These are phyloP conservation scores for Microascus cirrosus DNA, from an alignment of 2,329 filamentous ascomycete genomes.

Conservation along the genomic window DNA sequence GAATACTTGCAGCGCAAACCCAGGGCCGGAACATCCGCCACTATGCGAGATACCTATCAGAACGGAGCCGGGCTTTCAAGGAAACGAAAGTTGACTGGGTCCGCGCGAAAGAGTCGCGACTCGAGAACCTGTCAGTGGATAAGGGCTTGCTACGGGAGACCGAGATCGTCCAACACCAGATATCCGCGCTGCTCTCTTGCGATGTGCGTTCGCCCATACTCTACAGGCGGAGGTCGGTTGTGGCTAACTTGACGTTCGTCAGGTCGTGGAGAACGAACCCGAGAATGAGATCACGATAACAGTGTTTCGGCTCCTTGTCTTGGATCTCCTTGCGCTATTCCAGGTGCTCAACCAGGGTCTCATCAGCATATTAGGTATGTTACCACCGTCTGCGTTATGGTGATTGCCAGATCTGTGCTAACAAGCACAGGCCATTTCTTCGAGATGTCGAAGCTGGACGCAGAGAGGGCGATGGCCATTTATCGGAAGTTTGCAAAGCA, in stretches of 20 bases:
- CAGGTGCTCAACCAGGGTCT: constrained; percentile 94
- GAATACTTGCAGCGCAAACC: constrained; percentile 59
- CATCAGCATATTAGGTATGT: constrained; percentile 85
- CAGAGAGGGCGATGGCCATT: constrained; percentile 80
- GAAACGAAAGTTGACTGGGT: constrained; percentile 88
- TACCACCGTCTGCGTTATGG: not conserved
- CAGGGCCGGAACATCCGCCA: constrained; percentile 91
- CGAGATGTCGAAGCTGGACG: constrained; percentile 91
- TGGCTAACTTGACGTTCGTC: constrained; percentile 6
- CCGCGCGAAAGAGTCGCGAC: constrained; percentile 64
- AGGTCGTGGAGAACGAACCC: constrained; percentile 73
- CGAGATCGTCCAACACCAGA: constrained; percentile 79
- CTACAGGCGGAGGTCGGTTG: not conserved
- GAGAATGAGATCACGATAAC: constrained; percentile 96
- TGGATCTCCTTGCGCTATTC: constrained; percentile 83
- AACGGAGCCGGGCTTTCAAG: constrained; percentile 71
- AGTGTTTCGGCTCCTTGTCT: constrained; percentile 80
- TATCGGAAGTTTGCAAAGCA: constrained; percentile 88
- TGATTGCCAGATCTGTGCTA: not conserved
- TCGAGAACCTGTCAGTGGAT: constrained; percentile 79
- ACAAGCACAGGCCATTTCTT: constrained; percentile 72
- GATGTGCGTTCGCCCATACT: constrained; percentile 51
- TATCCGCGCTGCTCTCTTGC: constrained; percentile 76
- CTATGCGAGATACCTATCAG: constrained; percentile 77
- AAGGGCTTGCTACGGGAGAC: constrained; percentile 90